phyloP scores from a whole-genome alignment of 805 yeast genomes.

The Blastobotrys muscicola region DNA sequence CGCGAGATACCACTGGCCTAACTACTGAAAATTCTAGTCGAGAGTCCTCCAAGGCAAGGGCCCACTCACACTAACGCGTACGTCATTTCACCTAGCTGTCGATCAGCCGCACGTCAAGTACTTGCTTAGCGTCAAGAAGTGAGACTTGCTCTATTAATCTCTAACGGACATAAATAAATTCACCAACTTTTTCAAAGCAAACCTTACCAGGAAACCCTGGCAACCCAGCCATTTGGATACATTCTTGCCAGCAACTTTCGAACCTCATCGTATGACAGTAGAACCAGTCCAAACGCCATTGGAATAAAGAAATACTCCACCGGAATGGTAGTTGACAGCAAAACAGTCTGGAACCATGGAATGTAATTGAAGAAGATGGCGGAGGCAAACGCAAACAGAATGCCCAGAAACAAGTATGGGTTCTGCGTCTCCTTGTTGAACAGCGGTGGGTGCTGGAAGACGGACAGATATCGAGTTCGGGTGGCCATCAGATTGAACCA shows the following conservation, averaged over 20 bases:
- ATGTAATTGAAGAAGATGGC: conserved; percentile 35
- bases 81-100: too few relatives aligned
- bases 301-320: conserved; percentile 38
- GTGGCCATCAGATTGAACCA: conserved; percentile 35
- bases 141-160: too few relatives aligned
- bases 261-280: conserved; percentile 33
- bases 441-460: conserved; percentile 35
- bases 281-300: conserved; percentile 34
- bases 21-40: too few relatives aligned
- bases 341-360: conserved; percentile 30
- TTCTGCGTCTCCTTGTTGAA: conserved; percentile 22
- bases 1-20: too few relatives aligned
- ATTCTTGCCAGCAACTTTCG: conserved; percentile 31
- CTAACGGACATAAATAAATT: too few relatives aligned
- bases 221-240: conserved; percentile 22
- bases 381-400: conserved; percentile 30
- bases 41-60: too few relatives aligned
- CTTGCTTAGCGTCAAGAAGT: too few relatives aligned
- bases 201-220: too few relatives aligned
- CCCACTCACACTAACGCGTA: too few relatives aligned
- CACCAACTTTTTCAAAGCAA: too few relatives aligned
- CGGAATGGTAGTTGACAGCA: conserved; percentile 32
- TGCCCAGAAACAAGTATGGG: conserved; percentile 22
- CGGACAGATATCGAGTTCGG: conserved; percentile 34
- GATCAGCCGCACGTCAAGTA: too few relatives aligned